Percentiles rank a stretch among this genome's conserved stretches.
phyloP scores from a whole-genome alignment of 73 alveolate species.

The Tetrahymena elliotti region DNA sequence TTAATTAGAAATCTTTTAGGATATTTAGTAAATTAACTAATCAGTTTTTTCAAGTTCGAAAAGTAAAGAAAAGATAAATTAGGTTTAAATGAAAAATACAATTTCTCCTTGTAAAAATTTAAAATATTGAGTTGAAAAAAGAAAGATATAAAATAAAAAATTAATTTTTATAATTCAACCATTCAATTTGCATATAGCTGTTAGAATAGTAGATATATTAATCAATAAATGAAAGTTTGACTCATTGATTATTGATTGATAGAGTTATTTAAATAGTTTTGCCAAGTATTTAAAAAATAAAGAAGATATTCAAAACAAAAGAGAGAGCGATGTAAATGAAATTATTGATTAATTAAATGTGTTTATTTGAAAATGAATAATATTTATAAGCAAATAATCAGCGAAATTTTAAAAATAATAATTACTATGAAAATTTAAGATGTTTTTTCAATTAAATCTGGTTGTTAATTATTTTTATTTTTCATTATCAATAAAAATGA shows the following conservation, averaged over 20 bases:
- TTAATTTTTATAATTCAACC: neutral
- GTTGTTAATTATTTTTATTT: neutral
- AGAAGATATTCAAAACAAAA: neutral
- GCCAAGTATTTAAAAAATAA: neutral
- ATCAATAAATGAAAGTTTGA: neutral
- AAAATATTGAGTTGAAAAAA: no score
- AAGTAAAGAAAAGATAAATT: neutral
- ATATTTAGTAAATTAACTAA: neutral
- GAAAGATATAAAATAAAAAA: neutral
- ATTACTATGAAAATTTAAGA: neutral
- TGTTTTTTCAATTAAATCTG: neutral
- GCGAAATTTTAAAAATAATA: neutral
- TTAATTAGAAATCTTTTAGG: no score
- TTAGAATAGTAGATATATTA: neutral
- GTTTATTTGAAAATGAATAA: neutral
- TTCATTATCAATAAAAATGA: neutral
- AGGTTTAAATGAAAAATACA: neutral
- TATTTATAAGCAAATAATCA: neutral
- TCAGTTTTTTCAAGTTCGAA: neutral
- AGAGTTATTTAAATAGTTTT: neutral
- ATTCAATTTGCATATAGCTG: neutral
- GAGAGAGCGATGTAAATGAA: neutral
- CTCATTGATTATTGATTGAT: neutral
- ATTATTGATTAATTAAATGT: no score
- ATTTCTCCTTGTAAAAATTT: neutral